Conservation (phyloP, 805 yeast species). For the Hemisphaericaspora nanyangensis region DNA sequence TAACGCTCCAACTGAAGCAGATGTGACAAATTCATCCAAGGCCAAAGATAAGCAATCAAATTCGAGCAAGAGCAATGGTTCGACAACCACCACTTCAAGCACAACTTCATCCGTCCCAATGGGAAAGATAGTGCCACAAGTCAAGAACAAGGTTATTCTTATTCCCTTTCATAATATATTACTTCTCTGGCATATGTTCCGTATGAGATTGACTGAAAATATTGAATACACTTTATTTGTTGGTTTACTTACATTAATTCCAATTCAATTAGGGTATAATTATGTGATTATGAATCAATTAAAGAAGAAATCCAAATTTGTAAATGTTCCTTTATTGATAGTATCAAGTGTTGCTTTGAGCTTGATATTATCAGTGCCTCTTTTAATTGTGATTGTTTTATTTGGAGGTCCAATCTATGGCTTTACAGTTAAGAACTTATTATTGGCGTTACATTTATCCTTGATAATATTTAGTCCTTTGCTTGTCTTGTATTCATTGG, state of each 20-base stretch:
- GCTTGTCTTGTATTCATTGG: conserved; percentile 51
- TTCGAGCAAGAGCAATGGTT: background rate
- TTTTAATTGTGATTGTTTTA: conserved; percentile 45
- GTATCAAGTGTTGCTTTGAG: conserved; percentile 28
- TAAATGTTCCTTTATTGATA: conserved; percentile 21
- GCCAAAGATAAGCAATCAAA: background rate
- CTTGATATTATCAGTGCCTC: conserved; percentile 31
- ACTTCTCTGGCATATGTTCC: conserved; percentile 26
- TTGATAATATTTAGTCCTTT: conserved; percentile 60
- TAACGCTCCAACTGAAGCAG: background rate
- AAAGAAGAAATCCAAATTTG: conserved; percentile 6
- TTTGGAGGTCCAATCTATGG: conserved; percentile 79
- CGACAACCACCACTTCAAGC: background rate
- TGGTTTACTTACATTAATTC: conserved; percentile 22
- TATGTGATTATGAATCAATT: conserved; percentile 12
- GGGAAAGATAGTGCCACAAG: conserved; percentile 11
- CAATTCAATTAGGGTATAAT: conserved; percentile 22
- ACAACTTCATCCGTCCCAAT: conserved; percentile 2
- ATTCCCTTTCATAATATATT: conserved; percentile 30
- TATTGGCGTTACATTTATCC: conserved; percentile 61
- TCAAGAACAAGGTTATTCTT: conserved; percentile 11
- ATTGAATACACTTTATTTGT: conserved; percentile 18
- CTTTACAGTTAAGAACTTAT: conserved; percentile 49
- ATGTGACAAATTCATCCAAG: background rate
- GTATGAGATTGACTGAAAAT: conserved; percentile 24